phyloP scores from a whole-genome alignment of 2,329 filamentous ascomycete genomes.

The Diaporthe velutina region DNA sequence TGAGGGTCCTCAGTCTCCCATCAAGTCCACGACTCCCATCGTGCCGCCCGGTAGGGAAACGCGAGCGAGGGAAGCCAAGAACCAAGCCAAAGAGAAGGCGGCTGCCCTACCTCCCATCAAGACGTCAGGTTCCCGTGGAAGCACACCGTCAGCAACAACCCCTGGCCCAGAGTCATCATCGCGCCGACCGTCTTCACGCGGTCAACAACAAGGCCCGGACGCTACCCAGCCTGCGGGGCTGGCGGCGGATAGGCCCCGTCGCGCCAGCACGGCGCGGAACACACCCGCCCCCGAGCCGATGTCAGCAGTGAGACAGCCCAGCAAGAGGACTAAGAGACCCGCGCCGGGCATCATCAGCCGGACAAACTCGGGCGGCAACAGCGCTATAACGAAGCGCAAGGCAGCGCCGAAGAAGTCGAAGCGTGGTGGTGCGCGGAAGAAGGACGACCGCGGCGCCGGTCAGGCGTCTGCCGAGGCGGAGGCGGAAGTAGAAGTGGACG shows the following conservation, averaged over 20 bases:
- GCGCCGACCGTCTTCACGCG: conserved; percentile 65
- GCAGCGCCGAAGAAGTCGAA: conserved; percentile 75
- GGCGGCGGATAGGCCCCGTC: conserved; percentile 66
- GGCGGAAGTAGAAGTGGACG: conserved; percentile 72
- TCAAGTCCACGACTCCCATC: conserved; percentile 52
- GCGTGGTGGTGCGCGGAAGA: conserved; percentile 54
- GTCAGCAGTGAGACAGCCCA: conserved; percentile 52
- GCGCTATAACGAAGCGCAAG: conserved; percentile 79
- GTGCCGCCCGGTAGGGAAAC: conserved; percentile 51
- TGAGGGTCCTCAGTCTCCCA: conserved; percentile 47
- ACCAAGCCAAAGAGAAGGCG: conserved; percentile 38
- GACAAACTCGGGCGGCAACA: conserved; percentile 68
- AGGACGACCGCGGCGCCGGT: conserved; percentile 59
- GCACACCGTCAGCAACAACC: conserved; percentile 46
- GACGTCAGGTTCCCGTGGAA: conserved; percentile 41
- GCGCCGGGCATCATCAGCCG: conserved; percentile 79
- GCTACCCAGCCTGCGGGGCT: conserved; percentile 56
- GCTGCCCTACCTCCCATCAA: conserved; percentile 33
- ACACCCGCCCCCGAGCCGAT: conserved; percentile 65
- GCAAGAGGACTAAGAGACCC: conserved; percentile 75
- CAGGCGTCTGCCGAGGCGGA: conserved; percentile 54
- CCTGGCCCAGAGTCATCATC: conserved; percentile 51
- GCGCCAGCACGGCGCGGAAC: conserved; percentile 69
- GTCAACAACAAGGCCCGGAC: conserved; percentile 66
- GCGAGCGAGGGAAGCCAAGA: conserved; percentile 46